These are phyloP conservation scores for Colletotrichum lupini DNA, from an alignment of 2,329 filamentous ascomycete species.

Conservation along the genomic window DNA sequence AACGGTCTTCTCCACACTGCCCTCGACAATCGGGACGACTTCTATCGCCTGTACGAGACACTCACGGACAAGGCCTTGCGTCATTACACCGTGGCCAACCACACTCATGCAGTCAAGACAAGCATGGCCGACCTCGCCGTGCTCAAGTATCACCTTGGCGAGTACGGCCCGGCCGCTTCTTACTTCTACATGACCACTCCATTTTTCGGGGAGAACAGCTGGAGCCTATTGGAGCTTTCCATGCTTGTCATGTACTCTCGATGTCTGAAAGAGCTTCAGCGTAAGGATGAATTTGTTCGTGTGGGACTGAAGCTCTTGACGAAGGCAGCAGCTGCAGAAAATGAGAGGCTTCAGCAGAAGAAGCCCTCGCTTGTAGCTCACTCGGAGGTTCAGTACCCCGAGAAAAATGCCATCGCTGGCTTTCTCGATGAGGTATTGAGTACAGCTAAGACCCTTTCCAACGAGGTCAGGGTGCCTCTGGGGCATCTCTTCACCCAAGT, in stretches of 20 bases:
- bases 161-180: slow-evolving; percentile 78
- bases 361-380: slow-evolving; percentile 36
- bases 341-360: slow-evolving; percentile 57
- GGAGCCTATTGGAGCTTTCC: slow-evolving; percentile 82
- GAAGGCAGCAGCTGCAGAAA: slow-evolving; percentile 70
- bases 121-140: slow-evolving; percentile 88
- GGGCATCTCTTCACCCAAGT: slow-evolving; percentile 79
- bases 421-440: slow-evolving; percentile 60
- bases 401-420: slow-evolving; percentile 55
- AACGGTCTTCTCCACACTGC: slow-evolving; percentile 70
- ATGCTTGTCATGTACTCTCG: slow-evolving; percentile 88
- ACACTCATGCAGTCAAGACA: slow-evolving; percentile 80
- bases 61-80: slow-evolving; percentile 88
- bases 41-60: slow-evolving; percentile 75
- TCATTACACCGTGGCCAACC: slow-evolving; percentile 83
- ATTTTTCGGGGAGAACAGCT: slow-evolving; percentile 81
- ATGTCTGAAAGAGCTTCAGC: slow-evolving; percentile 81
- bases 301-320: slow-evolving; percentile 79
- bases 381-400: slow-evolving; percentile 42
- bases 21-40: slow-evolving; percentile 70
- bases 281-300: slow-evolving; percentile 82
- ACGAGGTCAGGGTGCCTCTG: slow-evolving; percentile 76
- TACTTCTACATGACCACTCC: slow-evolving; percentile 84
- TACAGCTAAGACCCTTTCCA: slow-evolving; percentile 55
- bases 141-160: slow-evolving; percentile 80